phyloP scores from a whole-genome alignment of 257 asterid species.

The Marsdenia floribunda region DNA sequence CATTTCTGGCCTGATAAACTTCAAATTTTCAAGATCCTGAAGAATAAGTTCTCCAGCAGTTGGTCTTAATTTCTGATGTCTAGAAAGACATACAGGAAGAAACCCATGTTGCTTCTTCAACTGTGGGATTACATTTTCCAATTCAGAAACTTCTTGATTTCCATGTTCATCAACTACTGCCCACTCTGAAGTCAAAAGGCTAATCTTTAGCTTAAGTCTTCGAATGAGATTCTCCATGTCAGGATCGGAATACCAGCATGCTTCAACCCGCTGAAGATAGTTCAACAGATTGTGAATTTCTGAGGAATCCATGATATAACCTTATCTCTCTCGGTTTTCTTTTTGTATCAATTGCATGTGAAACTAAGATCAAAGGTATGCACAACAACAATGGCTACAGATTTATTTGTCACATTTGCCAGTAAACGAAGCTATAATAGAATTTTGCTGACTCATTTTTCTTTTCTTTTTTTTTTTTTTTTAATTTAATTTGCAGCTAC shows the following conservation, averaged over 20 bases:
- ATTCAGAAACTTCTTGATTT: neutral
- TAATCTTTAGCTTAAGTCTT: neutral
- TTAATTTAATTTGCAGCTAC: too few species aligned
- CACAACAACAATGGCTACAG: too few species aligned
- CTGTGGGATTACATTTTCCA: neutral
- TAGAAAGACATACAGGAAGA: neutral
- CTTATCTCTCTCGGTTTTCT: neutral
- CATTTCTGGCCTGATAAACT: slow-evolving; percentile 3
- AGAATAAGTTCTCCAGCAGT: neutral
- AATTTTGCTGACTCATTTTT: too few species aligned
- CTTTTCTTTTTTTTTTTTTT: too few species aligned
- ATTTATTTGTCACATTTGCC: too few species aligned
- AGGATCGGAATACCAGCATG: neutral
- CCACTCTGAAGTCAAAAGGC: neutral
- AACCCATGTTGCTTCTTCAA: neutral
- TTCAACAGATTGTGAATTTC: neutral
- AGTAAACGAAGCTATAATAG: too few species aligned
- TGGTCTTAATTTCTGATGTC: neutral
- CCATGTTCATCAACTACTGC: too few species aligned
- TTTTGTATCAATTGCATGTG: too few species aligned
- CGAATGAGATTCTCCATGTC: neutral
- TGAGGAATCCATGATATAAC: neutral
- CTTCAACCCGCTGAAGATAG: neutral
- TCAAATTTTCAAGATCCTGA: too few species aligned
- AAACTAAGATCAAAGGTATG: too few species aligned